These are phyloP conservation scores for Blepharisma japonicum DNA, from an alignment of 73 alveolate genomes.

Conservation along the genomic window DNA sequence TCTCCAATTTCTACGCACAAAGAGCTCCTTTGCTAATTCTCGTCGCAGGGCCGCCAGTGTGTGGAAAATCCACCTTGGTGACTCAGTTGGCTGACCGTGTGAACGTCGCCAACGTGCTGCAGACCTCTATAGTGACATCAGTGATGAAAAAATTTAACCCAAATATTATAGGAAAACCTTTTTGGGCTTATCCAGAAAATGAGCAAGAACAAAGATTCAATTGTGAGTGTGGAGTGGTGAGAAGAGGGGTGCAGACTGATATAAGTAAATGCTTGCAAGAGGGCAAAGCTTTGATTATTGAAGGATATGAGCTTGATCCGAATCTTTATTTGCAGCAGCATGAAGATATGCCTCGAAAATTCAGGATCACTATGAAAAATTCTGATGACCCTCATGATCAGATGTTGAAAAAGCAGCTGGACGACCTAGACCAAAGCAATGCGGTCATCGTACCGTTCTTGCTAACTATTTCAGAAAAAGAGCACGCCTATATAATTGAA, in stretches of 20 bases:
- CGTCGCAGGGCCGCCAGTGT: constrained; percentile 7
- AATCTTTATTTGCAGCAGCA: background rate
- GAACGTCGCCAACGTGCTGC: background rate
- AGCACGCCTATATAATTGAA: too few relatives aligned
- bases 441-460: too few relatives aligned
- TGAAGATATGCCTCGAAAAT: background rate
- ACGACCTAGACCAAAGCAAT: too few relatives aligned
- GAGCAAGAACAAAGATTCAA: background rate
- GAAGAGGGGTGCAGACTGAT: background rate
- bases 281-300: constrained; percentile 4
- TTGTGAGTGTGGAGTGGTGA: background rate
- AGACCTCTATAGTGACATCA: background rate
- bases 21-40: constrained; percentile 8
- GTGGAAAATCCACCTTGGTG: background rate
- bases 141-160: background rate
- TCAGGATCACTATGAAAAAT: background rate
- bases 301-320: constrained; percentile 3
- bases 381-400: too few relatives aligned
- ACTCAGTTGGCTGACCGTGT: background rate
- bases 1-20: background rate
- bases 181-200: background rate
- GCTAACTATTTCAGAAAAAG: too few relatives aligned
- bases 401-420: too few relatives aligned
- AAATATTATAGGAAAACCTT: background rate
- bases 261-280: background rate